phyloP scores from a whole-genome alignment of 768 basidiomycete species.

The Neoboletus magnificus region DNA sequence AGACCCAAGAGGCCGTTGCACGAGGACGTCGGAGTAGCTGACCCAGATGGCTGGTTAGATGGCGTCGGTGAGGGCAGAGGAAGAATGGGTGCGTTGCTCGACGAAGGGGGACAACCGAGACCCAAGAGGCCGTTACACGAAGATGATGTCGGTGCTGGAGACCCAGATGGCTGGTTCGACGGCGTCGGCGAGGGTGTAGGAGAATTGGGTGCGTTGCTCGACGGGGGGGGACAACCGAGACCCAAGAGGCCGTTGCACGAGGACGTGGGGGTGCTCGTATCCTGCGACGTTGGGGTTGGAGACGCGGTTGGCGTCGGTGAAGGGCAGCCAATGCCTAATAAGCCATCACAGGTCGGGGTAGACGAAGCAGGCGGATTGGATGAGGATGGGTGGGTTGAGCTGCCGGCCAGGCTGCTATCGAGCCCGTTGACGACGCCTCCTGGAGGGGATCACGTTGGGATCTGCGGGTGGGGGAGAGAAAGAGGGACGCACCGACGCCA shows the following conservation, averaged over 20 bases:
- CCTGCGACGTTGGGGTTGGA: not conserved
- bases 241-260: not conserved
- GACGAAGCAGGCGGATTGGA: constrained; percentile 1
- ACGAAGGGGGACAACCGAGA: not conserved
- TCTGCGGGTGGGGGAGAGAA: not conserved
- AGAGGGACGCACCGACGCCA: constrained; percentile 5
- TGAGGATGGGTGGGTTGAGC: constrained; percentile 5
- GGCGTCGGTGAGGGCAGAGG: not conserved
- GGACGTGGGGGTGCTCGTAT: not conserved
- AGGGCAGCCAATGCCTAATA: constrained; percentile 21
- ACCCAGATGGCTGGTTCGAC: not conserved
- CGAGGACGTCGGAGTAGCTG: no score
- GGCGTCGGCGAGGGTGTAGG: not conserved
- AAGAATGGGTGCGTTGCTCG: not conserved
- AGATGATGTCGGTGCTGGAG: not conserved
- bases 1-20: not conserved
- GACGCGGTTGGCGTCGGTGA: not conserved
- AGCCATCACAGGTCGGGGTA: constrained; percentile 11
- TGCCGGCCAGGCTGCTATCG: not conserved
- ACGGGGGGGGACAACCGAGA: not conserved
- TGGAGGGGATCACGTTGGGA: not conserved
- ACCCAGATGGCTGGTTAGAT: not conserved
- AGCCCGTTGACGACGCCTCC: not conserved
- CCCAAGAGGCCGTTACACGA: constrained; percentile 7
- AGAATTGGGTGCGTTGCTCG: not conserved